phyloP scores from a whole-genome alignment of 495 filamentous ascomycete species.

The Elasticomyces elasticus region DNA sequence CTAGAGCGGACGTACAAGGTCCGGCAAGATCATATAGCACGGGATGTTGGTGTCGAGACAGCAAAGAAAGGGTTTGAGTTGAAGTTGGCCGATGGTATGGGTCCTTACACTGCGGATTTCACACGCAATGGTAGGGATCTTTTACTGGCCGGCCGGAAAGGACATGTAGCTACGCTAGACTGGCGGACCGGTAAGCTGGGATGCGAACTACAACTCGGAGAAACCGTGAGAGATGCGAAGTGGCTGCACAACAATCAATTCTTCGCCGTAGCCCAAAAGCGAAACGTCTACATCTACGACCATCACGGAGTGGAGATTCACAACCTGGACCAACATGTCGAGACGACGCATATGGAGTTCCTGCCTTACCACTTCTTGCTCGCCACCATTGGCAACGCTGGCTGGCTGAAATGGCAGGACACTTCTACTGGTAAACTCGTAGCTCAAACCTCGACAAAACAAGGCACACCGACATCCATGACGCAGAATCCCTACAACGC shows the following conservation, averaged over 20 bases:
- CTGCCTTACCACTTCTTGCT: constrained; percentile 93
- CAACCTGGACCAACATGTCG: constrained; percentile 76
- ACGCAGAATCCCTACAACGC: constrained; percentile 85
- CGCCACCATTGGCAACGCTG: constrained; percentile 72
- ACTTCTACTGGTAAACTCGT: constrained; percentile 84
- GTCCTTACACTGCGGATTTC: constrained; percentile 81
- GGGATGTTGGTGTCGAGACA: constrained; percentile 64
- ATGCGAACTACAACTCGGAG: constrained; percentile 79
- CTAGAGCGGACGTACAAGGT: constrained; percentile 88
- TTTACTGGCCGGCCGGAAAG: constrained; percentile 78
- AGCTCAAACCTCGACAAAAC: constrained; percentile 68
- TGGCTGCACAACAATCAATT: constrained; percentile 95
- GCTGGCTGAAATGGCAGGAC: constrained; percentile 87
- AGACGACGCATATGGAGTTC: constrained; percentile 92
- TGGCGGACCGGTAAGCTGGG: constrained; percentile 86
- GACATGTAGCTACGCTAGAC: constrained; percentile 93
- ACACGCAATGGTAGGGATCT: constrained; percentile 78
- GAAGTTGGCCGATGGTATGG: constrained; percentile 67
- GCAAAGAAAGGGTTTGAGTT: constrained; percentile 90
- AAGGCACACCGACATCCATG: constrained; percentile 75
- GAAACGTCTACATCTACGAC: constrained; percentile 93
- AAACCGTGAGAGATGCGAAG: constrained; percentile 78
- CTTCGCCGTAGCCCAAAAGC: constrained; percentile 97
- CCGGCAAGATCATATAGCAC: constrained; percentile 72
- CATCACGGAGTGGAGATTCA: constrained; percentile 80